Evolutionary conservation across 2,329 filamentous ascomycete genomes (phyloP), one percentile per base, ranked within the genome.

Genomic region (Kalaharituber pfeilii): DNA sequence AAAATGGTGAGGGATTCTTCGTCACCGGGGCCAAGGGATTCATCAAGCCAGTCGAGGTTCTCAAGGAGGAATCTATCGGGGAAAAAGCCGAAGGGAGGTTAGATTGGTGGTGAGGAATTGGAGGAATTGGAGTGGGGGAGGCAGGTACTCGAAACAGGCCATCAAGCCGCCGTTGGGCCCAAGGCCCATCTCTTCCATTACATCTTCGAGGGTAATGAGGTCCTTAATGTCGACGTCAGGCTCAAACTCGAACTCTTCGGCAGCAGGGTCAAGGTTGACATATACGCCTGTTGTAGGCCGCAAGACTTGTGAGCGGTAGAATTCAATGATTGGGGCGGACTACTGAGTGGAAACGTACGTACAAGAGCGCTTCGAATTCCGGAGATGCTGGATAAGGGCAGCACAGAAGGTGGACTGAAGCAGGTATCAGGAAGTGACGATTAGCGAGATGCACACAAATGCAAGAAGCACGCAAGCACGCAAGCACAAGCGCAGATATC

Each of bases 1-100:
- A 98, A 87, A 59, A 98, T 84, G 69, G 96, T 94, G 59, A 98
- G 77, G 69, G 94, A 95, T 65, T 96, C 91, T 64, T 98, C 91
- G 8, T 86, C 89, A 54, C 94, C 74, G 42, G 80, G 77, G 63
- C 94, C 86, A 54, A 95, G 79, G 18, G 84, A 80, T 59, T 93
- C 84, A 49, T 84, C 85, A 50, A 95, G 73, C 70, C 91, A 95
- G 70, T 94, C 87, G 59, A 94, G 80, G 67, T 95, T 94, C 68
- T 94, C 85, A 67, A 94, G 80, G 47, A 95, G 78, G 67, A 93
- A 94, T 58, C 66, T 67, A 30, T 24, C 25, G 42, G 42, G 24
- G 42, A 25, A 13, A 6, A 22, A 47, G 42, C 9, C 9, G 30
- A n/a, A 9, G 9, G 30, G 30, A 36, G 30, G 30, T 36, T 36